Evolutionary conservation across 805 yeast species (phyloP).

Genomic region (Kodamaea restingae): DNA sequence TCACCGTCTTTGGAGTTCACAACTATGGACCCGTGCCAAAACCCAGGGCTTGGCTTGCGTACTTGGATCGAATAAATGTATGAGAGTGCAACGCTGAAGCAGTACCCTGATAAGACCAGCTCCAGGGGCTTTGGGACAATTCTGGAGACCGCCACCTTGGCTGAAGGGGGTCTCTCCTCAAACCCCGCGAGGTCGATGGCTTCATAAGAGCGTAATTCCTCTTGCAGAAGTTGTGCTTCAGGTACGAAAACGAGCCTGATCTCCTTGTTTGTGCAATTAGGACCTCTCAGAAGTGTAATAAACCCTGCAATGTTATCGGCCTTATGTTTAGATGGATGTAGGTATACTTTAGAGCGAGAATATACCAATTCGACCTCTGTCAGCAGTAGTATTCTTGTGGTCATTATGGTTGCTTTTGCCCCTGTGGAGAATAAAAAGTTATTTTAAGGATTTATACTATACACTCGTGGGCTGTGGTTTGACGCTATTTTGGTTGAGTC

Average conservation of each 20-base stretch:
- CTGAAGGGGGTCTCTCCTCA: background rate
- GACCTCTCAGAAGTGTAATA: conserved; percentile 58
- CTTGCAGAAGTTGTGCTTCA: conserved; percentile 42
- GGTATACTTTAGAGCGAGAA: conserved; percentile 67
- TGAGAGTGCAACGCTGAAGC: conserved; percentile 60
- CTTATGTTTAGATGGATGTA: conserved; percentile 75
- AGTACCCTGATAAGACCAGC: conserved; percentile 55
- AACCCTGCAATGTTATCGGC: conserved; percentile 80
- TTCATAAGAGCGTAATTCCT: conserved; percentile 45
- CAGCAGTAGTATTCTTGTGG: conserved; percentile 8
- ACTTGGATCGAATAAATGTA: conserved; percentile 75
- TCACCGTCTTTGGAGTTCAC: conserved; percentile 66
- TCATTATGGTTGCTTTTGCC: background rate
- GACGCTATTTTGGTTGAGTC: too few species aligned
- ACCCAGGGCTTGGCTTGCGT: conserved; percentile 76
- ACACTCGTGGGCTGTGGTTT: too few species aligned
- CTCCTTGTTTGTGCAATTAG: conserved; percentile 48
- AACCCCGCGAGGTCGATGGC: conserved; percentile 44
- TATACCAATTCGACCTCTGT: conserved; percentile 46
- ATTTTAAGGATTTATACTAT: too few species aligned
- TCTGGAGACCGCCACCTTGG: conserved; percentile 4
- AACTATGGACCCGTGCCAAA: conserved; percentile 89
- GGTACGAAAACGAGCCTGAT: conserved; percentile 68
- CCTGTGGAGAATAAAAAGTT: background rate
- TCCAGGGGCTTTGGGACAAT: conserved; percentile 47